Conservation (phyloP, 495 filamentous ascomycete species). For the Penicillium canariense region DNA sequence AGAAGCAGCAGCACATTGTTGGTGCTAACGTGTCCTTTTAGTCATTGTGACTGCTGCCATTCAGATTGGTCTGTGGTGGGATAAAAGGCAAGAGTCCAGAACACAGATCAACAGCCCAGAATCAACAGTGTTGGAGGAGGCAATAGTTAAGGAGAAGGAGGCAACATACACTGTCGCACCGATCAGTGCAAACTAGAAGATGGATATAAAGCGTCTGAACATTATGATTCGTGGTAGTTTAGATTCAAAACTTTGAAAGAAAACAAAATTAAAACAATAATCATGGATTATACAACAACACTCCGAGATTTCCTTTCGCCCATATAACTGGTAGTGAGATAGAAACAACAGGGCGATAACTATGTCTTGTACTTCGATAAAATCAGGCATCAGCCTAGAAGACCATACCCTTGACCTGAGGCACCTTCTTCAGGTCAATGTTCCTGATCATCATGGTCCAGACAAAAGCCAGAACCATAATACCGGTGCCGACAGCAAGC, state of each 20-base stretch:
- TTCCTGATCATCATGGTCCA: slow-evolving; percentile 52
- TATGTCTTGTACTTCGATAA: slow-evolving; percentile 16
- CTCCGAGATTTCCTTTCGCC: too few relatives aligned
- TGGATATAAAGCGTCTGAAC: not conserved
- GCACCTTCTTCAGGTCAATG: slow-evolving; percentile 54
- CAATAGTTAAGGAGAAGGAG: not conserved
- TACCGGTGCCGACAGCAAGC: slow-evolving; percentile 47
- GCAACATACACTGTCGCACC: not conserved
- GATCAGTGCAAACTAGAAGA: not conserved
- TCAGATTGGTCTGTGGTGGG: not conserved
- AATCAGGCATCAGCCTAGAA: slow-evolving; percentile 18
- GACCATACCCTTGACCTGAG: slow-evolving; percentile 34
- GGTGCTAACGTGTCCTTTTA: not conserved
- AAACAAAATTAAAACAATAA: not conserved
- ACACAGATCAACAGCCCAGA: not conserved
- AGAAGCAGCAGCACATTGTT: too few relatives aligned
- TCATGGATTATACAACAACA: not conserved
- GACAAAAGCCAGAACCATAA: slow-evolving; percentile 48
- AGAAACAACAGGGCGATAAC: not conserved
- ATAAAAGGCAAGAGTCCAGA: not conserved
- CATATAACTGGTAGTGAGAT: not conserved
- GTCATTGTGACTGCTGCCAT: not conserved
- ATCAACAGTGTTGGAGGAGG: not conserved
- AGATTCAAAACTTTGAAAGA: not conserved
- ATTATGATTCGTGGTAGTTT: not conserved